phyloP scores from a whole-genome alignment of 306 rosid genomes.

The Inga leiocalycina region DNA sequence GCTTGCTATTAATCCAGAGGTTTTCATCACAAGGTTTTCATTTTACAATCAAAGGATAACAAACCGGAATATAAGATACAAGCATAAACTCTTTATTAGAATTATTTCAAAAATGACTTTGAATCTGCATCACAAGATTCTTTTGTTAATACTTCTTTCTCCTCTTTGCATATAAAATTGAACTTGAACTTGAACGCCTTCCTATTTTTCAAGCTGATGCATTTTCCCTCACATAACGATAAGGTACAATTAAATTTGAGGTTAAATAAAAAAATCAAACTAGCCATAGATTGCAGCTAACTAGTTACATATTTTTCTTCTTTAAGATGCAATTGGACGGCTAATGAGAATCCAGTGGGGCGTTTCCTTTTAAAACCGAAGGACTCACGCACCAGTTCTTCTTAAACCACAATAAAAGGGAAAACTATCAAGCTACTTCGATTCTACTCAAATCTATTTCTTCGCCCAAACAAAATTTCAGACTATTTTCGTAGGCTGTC shows the following conservation, averaged over 20 bases:
- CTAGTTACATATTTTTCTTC: neutral
- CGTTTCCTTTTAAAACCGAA: neutral
- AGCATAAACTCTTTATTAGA: too few relatives aligned
- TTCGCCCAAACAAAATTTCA: neutral
- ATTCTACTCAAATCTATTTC: neutral
- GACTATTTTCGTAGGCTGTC: neutral
- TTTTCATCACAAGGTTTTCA: neutral
- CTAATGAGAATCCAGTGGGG: neutral
- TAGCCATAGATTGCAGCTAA: neutral
- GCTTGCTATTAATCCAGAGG: neutral
- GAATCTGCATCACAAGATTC: neutral
- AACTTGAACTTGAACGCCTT: neutral
- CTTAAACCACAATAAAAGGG: neutral
- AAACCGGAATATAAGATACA: too few relatives aligned
- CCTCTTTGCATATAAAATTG: neutral
- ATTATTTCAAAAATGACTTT: neutral
- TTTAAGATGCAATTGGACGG: neutral
- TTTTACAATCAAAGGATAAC: neutral
- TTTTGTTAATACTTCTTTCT: neutral
- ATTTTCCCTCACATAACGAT: neutral
- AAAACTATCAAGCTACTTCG: neutral
- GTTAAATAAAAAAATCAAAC: neutral
- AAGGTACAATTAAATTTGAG: neutral
- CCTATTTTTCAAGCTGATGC: neutral
- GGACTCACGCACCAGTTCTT: neutral